Percentiles rank a stretch among this genome's conserved stretches.
Conservation (phyloP, 2,329 filamentous ascomycete species). For the Ceratocystis cacaofunesta region DNA sequence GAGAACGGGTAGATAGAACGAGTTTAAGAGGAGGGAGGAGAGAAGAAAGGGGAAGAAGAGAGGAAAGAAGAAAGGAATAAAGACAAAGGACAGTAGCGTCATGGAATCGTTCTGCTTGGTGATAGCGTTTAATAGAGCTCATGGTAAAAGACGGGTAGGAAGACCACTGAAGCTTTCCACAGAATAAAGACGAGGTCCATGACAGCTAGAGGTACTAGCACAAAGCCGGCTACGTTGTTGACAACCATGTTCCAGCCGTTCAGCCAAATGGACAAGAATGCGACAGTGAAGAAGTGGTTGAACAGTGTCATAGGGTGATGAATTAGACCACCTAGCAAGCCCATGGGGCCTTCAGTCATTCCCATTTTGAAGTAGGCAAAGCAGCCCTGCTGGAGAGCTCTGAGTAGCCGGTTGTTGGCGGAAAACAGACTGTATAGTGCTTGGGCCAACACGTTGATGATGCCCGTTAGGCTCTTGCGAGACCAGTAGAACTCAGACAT, state of each 20-base stretch:
- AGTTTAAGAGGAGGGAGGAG: neutral
- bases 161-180: constrained; percentile 67
- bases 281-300: constrained; percentile 90
- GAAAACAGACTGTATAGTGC: constrained; percentile 86
- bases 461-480: constrained; percentile 65
- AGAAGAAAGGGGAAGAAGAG: neutral
- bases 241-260: constrained; percentile 29
- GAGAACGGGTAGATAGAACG: neutral
- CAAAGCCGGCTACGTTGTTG: constrained; percentile 34
- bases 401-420: constrained; percentile 62
- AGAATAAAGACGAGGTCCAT: constrained; percentile 55
- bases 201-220: constrained; percentile 49
- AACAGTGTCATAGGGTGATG: constrained; percentile 63
- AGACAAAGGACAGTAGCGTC: neutral
- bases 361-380: constrained; percentile 79
- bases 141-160: constrained; percentile 64
- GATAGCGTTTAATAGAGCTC: constrained; percentile 34
- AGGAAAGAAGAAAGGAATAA: neutral
- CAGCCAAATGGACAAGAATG: constrained; percentile 71
- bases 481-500: constrained; percentile 73
- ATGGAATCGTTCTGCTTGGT: neutral
- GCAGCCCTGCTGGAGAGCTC: constrained; percentile 73
- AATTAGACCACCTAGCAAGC: constrained; percentile 69
- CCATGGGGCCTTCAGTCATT: constrained; percentile 62
- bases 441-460: constrained; percentile 96